phyloP scores from a whole-genome alignment of 257 asterid species.

The Jacaranda mimosifolia region DNA sequence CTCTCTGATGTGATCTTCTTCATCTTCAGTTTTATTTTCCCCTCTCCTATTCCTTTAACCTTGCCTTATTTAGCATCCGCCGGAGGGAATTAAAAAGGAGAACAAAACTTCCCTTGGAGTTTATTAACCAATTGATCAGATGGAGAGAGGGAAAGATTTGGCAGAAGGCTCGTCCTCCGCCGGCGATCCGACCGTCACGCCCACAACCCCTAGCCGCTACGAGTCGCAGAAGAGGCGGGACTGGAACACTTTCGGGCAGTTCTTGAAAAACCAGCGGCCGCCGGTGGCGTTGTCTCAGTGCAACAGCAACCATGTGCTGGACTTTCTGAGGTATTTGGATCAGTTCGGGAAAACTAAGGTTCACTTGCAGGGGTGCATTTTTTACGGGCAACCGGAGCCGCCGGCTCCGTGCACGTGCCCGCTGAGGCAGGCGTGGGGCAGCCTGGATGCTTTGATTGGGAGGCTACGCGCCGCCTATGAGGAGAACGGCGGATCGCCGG shows the following conservation, averaged over 20 bases:
- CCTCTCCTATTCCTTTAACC: conserved; percentile 4
- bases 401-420: conserved; percentile 88
- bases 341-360: conserved; percentile 89
- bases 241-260: conserved; percentile 90
- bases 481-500: conserved; percentile 83
- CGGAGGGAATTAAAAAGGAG: neutral
- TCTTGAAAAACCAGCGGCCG: conserved; percentile 68
- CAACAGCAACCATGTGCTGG: conserved; percentile 72
- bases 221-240: conserved; percentile 85
- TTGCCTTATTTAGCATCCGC: conserved; percentile 41
- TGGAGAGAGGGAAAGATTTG: conserved; percentile 51
- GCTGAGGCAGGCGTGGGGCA: conserved; percentile 85
- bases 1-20: conserved; percentile 27
- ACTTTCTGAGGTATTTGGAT: conserved; percentile 67
- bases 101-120: neutral
- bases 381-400: conserved; percentile 85
- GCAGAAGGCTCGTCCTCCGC: conserved; percentile 54
- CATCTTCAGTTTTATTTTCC: neutral
- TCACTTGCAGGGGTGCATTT: conserved; percentile 75
- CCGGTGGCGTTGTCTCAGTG: conserved; percentile 61
- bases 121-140: neutral
- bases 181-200: conserved; percentile 13
- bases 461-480: conserved; percentile 84
- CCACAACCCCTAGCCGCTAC: conserved; percentile 65
- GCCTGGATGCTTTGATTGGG: conserved; percentile 80